Base-by-base conservation (phyloP, 805 yeast species). In the Cyberlindnera japonica region DNA sequence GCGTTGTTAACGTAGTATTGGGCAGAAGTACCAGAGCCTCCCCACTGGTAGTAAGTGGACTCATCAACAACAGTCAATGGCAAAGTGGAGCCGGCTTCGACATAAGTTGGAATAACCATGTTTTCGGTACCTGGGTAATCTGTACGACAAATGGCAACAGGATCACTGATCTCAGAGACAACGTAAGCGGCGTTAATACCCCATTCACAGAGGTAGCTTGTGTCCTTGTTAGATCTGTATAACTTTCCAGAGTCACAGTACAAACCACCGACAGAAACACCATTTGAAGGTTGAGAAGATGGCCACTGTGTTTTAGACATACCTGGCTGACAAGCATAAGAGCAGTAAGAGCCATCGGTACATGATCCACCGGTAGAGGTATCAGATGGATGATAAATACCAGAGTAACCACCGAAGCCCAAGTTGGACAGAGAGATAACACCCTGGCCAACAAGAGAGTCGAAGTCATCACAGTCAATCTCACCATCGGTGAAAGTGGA, bases 251-350 rank as follows among this genome's bases (percentile, higher is more conserved):
- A 65, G 64, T 81, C 74, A 77, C 98, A 91, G 57, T 66, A 63
- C 57, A 91, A 75, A 60, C 98, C 98, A 68, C 98, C 98, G 50
- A 91, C 79, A 29, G 96, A 83, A 40, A 82, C 84, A 70, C 97
- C 97, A 64, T 71, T 76, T 41, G 83, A 50, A 35, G 97, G 97
- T 72, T 91, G 98, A 39, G 62, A 50, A 29, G 81, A 67, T 47
- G 98, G 98, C 95, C 95, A 91, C 72, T 91, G 98, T 40, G 96
- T 88, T 80, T 91, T 91, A 59, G 96, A 86, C 95, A 87, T 86
- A 76, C 98, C 98, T 32, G 96, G 79, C 71, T 88, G 95, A 74
- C 98, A 91, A 44, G 97, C 95, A 68, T 91, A 91, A 43, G 97
- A 91, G 71, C 99, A 91, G 80, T 86, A 88, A 58, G 77, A 77